These are phyloP conservation scores for Scheffersomyces titani DNA, from an alignment of 1,139 yeast genomes.

Conservation along the genomic window DNA sequence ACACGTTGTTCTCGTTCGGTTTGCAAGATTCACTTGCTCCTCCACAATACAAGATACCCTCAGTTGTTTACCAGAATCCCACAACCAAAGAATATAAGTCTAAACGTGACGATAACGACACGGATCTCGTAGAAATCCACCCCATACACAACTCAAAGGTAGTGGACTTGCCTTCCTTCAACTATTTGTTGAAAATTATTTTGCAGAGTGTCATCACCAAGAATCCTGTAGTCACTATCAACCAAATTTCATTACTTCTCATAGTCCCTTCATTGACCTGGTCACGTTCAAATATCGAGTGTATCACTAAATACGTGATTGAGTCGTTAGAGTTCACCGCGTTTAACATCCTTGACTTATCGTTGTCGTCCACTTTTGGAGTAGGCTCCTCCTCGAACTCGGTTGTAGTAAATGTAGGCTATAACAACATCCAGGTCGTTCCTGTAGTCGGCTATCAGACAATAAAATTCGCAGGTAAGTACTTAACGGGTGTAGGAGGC, in stretches of 20 bases:
- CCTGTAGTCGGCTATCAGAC: slow-evolving; percentile 76
- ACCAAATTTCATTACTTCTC: slow-evolving; percentile 51
- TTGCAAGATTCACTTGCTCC: slow-evolving; percentile 77
- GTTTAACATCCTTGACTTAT: slow-evolving; percentile 65
- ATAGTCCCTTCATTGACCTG: slow-evolving; percentile 67
- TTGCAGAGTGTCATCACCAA: slow-evolving; percentile 56
- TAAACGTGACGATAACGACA: slow-evolving; percentile 21
- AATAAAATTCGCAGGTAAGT: slow-evolving; percentile 53
- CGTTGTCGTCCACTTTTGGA: slow-evolving; percentile 76
- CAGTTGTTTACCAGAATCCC: slow-evolving; percentile 64
- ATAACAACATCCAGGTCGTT: slow-evolving; percentile 69
- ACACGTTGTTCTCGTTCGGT: slow-evolving; percentile 79
- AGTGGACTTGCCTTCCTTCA: slow-evolving; percentile 67
- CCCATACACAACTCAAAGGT: slow-evolving; percentile 71
- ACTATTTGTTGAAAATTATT: slow-evolving; percentile 62
- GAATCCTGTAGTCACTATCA: slow-evolving; percentile 52
- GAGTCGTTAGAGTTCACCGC: slow-evolving; percentile 76
- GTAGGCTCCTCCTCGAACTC: slow-evolving; percentile 63
- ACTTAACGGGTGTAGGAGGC: slow-evolving; percentile 60
- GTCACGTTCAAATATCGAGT: slow-evolving; percentile 69
- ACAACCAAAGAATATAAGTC: slow-evolving; percentile 43
- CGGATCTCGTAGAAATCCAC: slow-evolving; percentile 45
- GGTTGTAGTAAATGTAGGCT: slow-evolving; percentile 80
- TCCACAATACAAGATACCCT: slow-evolving; percentile 74
- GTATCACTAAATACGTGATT: slow-evolving; percentile 71